These are phyloP conservation scores for Alternaria sp. DNA, from an alignment of 2,329 filamentous ascomycete genomes.

Conservation along the genomic window DNA sequence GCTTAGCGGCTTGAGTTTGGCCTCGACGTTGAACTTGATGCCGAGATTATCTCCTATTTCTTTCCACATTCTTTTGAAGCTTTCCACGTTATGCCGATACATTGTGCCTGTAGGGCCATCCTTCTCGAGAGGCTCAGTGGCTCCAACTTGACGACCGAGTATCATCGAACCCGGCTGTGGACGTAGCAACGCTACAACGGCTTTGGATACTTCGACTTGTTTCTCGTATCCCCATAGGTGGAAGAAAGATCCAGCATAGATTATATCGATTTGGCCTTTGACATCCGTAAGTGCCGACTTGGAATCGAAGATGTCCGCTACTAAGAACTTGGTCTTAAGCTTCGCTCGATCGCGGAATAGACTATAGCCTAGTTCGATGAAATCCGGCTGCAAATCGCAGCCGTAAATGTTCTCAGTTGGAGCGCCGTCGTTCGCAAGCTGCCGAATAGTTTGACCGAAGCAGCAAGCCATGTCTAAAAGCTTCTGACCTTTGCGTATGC, in stretches of 20 bases:
- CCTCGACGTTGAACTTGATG: slow-evolving; percentile 33
- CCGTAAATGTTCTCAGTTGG: slow-evolving; percentile 52
- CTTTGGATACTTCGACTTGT: slow-evolving; percentile 44
- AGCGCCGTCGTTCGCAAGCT: slow-evolving; percentile 51
- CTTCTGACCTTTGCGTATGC: slow-evolving; percentile 37
- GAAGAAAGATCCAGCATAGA: slow-evolving; percentile 55
- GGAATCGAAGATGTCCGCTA: slow-evolving; percentile 58
- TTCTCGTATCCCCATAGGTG: slow-evolving; percentile 53
- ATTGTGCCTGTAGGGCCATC: slow-evolving; percentile 27
- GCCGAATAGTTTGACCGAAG: slow-evolving; percentile 56
- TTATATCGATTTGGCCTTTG: slow-evolving; percentile 47
- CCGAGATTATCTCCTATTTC: slow-evolving; percentile 47
- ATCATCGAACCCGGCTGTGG: slow-evolving; percentile 58
- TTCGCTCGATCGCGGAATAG: slow-evolving; percentile 46
- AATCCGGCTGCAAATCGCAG: slow-evolving; percentile 51
- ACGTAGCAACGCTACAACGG: slow-evolving; percentile 44
- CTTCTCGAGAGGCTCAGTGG: slow-evolving; percentile 29
- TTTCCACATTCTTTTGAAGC: slow-evolving; percentile 51
- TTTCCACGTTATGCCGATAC: slow-evolving; percentile 47
- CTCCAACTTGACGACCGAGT: slow-evolving; percentile 62
- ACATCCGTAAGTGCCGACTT: slow-evolving; percentile 39
- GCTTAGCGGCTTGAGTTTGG: slow-evolving; percentile 20
- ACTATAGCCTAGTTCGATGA: slow-evolving; percentile 64
- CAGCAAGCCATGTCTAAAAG: slow-evolving; percentile 57
- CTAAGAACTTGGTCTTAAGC: slow-evolving; percentile 60